These are phyloP conservation scores for Letharia columbiana DNA, from an alignment of 495 filamentous ascomycete species.

Conservation along the genomic window DNA sequence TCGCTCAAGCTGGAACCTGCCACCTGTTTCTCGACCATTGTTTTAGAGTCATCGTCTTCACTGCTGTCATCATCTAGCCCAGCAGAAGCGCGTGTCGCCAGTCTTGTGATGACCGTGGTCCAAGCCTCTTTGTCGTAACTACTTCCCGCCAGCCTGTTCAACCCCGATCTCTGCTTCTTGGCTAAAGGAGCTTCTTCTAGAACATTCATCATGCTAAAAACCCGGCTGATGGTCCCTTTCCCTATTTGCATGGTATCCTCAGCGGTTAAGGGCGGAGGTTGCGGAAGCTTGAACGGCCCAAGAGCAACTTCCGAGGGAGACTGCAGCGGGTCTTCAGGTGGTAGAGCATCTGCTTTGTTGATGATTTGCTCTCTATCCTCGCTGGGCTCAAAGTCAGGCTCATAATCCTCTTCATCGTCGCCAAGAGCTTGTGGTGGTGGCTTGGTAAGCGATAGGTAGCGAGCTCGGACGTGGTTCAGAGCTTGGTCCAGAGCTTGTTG, in stretches of 20 bases:
- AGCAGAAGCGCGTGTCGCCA: slow-evolving; percentile 71
- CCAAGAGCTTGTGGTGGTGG: slow-evolving; percentile 28
- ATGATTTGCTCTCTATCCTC: slow-evolving; percentile 65
- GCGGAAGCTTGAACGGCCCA: slow-evolving; percentile 66
- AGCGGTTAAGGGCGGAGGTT: slow-evolving; percentile 62
- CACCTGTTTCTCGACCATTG: slow-evolving; percentile 17
- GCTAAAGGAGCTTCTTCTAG: slow-evolving; percentile 54
- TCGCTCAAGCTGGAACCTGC: slow-evolving; percentile 44
- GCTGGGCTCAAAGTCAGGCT: slow-evolving; percentile 67
- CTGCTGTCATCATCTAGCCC: slow-evolving; percentile 48
- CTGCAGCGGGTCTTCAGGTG: slow-evolving; percentile 42
- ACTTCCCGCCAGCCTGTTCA: slow-evolving; percentile 77
- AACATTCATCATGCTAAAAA: slow-evolving; percentile 66
- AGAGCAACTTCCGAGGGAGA: slow-evolving; percentile 49
- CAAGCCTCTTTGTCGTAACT: slow-evolving; percentile 83
- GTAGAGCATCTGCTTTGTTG: slow-evolving; percentile 59
- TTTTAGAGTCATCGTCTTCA: slow-evolving; percentile 28
- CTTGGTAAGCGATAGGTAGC: slow-evolving; percentile 39
- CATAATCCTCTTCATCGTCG: slow-evolving; percentile 84
- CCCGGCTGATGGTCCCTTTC: slow-evolving; percentile 57
- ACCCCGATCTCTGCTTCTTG: slow-evolving; percentile 46
- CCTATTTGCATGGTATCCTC: slow-evolving; percentile 60
- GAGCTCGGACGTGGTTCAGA: slow-evolving; percentile 50
- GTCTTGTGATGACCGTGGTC: slow-evolving; percentile 74
- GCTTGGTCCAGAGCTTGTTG: slow-evolving; percentile 55